A percentile compares a stretch with the other conserved stretches of the same genome.
Conservation (phyloP, 2,329 filamentous ascomycete genomes). For the Thelonectria olida region DNA sequence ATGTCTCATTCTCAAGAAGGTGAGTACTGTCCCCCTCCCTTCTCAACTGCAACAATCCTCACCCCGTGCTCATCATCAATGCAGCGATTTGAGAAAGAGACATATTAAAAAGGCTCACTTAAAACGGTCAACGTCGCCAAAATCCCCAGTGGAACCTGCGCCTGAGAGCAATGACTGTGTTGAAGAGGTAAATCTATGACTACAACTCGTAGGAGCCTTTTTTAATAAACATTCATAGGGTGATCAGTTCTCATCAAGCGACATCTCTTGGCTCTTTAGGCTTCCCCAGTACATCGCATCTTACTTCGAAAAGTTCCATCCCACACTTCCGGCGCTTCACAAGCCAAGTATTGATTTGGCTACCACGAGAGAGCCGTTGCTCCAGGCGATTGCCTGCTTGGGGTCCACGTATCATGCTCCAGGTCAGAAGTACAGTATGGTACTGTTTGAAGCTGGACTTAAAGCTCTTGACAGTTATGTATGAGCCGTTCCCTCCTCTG, state of each 20-base stretch:
- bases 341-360: constrained; percentile 18
- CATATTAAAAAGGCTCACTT: constrained; percentile 20
- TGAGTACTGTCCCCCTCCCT: too few species aligned
- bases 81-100: constrained; percentile 19
- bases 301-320: constrained; percentile 21
- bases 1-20: constrained; percentile 24
- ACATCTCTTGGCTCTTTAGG: constrained; percentile 20
- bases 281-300: constrained; percentile 19
- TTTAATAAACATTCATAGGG: not conserved
- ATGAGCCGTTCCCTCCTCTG: not conserved
- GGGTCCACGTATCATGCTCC: constrained; percentile 15
- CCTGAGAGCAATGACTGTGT: not conserved
- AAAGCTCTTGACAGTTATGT: constrained; percentile 18
- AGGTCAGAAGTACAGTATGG: constrained; percentile 2
- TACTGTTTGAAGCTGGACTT: constrained; percentile 11
- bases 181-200: constrained; percentile 8
- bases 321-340: constrained; percentile 12
- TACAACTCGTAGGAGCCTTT: too few species aligned
- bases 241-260: constrained; percentile 7
- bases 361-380: constrained; percentile 11
- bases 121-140: constrained; percentile 2
- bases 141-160: constrained; percentile 1
- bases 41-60: not conserved
- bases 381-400: constrained; percentile 21
- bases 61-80: not conserved